Percentiles rank a stretch among this genome's conserved stretches.
phyloP scores from a whole-genome alignment of 345 rosid genomes.

The Ricinus communis region DNA sequence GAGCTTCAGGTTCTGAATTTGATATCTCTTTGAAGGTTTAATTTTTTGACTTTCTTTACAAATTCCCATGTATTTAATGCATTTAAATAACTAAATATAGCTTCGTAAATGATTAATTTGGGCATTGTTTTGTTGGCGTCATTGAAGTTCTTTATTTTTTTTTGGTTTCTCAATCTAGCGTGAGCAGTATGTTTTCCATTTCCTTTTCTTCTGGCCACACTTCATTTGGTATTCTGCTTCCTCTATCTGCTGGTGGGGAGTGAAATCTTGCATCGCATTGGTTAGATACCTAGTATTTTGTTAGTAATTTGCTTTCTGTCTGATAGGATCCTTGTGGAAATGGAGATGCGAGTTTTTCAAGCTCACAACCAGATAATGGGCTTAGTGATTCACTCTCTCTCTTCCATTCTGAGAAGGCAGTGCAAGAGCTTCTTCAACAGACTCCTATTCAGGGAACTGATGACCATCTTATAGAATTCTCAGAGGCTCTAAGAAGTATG shows the following conservation, averaged over 20 bases:
- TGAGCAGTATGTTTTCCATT: no score
- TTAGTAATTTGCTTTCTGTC: slow-evolving; percentile 9
- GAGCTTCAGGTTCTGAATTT: slow-evolving; percentile 4
- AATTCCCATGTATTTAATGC: no score
- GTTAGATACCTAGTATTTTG: not conserved
- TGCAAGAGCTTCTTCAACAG: slow-evolving; percentile 80
- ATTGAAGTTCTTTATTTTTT: no score
- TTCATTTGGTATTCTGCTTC: not conserved
- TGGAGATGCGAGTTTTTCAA: slow-evolving; percentile 49
- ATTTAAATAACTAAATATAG: no score
- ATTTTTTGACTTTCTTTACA: no score
- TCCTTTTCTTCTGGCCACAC: no score
- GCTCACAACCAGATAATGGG: slow-evolving; percentile 52
- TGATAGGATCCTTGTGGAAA: slow-evolving; percentile 47
- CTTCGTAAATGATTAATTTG: no score
- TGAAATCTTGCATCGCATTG: not conserved
- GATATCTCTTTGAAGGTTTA: not conserved
- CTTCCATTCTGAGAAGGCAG: slow-evolving; percentile 83
- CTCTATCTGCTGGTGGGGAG: not conserved
- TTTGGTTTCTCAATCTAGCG: no score
- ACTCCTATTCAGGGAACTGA: slow-evolving; percentile 73
- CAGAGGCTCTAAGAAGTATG: slow-evolving; percentile 94
- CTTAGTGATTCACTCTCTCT: slow-evolving; percentile 42
- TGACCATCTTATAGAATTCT: slow-evolving; percentile 89
- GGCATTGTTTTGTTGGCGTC: no score